Percentiles rank a stretch among this genome's conserved stretches.
Conservation (phyloP, 1,284 basidiomycete genomes). For the Leccinum griseonigrum region DNA sequence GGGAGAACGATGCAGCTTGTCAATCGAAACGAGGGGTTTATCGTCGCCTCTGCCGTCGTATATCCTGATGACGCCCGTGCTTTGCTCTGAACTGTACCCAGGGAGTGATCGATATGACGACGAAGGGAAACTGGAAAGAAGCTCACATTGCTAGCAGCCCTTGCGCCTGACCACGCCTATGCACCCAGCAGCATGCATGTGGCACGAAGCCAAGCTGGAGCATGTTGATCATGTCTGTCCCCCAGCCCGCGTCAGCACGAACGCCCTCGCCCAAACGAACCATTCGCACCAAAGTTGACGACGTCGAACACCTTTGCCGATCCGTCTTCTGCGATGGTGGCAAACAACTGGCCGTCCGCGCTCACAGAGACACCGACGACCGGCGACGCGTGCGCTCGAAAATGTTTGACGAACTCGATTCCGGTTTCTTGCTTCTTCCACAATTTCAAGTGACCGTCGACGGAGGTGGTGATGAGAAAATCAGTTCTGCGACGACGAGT, state of each 20-base stretch:
- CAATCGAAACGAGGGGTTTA: conserved; percentile 70
- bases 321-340: conserved; percentile 83
- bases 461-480: conserved; percentile 91
- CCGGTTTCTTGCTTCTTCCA: conserved; percentile 98
- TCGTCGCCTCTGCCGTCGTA: conserved; percentile 92
- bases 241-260: neutral
- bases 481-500: conserved; percentile 60
- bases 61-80: conserved; percentile 74
- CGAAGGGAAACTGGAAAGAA: conserved; percentile 3
- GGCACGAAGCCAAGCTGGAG: conserved; percentile 86
- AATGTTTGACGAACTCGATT: conserved; percentile 93
- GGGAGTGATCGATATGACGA: conserved; percentile 7
- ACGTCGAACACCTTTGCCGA: conserved; percentile 96
- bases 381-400: conserved; percentile 85
- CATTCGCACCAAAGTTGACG: conserved; percentile 81
- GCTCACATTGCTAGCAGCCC: conserved; percentile 84
- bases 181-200: conserved; percentile 91
- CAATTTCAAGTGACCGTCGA: conserved; percentile 95
- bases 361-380: conserved; percentile 84
- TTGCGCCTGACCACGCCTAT: conserved; percentile 83
- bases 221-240: conserved; percentile 97
- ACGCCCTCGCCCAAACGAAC: neutral
- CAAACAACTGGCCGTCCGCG: conserved; percentile 90
- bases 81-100: conserved; percentile 69
- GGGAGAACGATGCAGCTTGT: conserved; percentile 80